Evolutionary conservation across 257 asterid species (phyloP).

Genomic region (Ajuga chamaepitys): DNA sequence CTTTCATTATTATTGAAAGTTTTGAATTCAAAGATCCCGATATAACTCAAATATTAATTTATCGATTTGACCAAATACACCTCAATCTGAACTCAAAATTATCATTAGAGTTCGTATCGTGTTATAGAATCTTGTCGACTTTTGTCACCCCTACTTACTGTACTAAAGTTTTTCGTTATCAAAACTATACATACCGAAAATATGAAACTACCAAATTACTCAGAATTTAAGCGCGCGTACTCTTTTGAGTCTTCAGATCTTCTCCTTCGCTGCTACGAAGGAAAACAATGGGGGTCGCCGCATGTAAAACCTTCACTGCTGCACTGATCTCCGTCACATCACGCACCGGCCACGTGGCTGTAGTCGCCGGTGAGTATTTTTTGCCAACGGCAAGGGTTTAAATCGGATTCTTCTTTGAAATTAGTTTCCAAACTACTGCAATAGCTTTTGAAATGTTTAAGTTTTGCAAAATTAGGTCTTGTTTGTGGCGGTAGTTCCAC

Average conservation of each 20-base stretch:
- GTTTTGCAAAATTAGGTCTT: not conserved
- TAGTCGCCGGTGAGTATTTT: conserved; percentile 29
- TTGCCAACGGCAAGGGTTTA: not conserved
- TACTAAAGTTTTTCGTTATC: too few relatives aligned
- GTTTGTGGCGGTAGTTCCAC: conserved; percentile 1
- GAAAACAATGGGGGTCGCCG: conserved; percentile 23
- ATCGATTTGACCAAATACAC: too few relatives aligned
- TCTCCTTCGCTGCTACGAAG: conserved; percentile 25
- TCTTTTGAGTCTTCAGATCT: not conserved
- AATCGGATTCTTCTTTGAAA: not conserved
- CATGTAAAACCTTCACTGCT: not conserved
- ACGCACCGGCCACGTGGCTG: conserved; percentile 14
- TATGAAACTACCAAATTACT: too few relatives aligned
- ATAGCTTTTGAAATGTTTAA: not conserved
- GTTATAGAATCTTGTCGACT: too few relatives aligned
- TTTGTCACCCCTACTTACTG: too few relatives aligned
- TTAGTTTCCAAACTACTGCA: conserved; percentile 7
- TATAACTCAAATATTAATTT: too few relatives aligned
- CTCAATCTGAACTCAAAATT: too few relatives aligned
- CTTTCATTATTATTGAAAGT: too few relatives aligned
- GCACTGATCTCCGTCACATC: conserved; percentile 10
- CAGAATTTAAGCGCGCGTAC: conserved; percentile 7
- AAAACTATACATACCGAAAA: too few relatives aligned
- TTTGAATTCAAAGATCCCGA: too few relatives aligned
- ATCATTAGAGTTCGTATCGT: too few relatives aligned